Conservation (phyloP, 2,329 filamentous ascomycete species). For the Penicillium polonicum region DNA sequence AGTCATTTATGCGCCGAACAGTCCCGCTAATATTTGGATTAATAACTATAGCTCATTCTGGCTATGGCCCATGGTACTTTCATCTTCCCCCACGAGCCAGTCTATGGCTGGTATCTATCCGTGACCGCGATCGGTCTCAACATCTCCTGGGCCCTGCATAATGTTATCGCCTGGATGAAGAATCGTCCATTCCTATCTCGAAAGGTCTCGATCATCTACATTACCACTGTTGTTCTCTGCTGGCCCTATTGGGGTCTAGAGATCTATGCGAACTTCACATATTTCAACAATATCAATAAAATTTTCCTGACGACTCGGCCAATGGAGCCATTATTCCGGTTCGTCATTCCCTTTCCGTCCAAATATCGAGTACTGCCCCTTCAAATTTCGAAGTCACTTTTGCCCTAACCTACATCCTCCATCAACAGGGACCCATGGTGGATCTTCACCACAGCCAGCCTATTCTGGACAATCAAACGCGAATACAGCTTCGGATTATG, state of each 20-base stretch:
- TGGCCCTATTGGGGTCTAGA: constrained; percentile 66
- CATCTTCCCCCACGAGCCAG: constrained; percentile 56
- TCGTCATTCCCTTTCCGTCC: constrained; percentile 4
- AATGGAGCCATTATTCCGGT: constrained; percentile 60
- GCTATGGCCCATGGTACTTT: constrained; percentile 60
- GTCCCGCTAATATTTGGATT: not conserved
- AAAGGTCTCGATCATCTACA: constrained; percentile 55
- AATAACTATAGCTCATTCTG: constrained; percentile 49
- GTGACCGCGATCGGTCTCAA: constrained; percentile 61
- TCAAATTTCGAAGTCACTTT: not conserved
- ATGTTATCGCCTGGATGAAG: constrained; percentile 67
- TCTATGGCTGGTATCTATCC: constrained; percentile 64
- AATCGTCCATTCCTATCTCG: constrained; percentile 59
- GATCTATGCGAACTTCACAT: constrained; percentile 65
- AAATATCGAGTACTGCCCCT: too few relatives aligned
- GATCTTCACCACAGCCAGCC: constrained; percentile 60
- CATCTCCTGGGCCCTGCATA: constrained; percentile 63
- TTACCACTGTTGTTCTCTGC: constrained; percentile 57
- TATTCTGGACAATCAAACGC: constrained; percentile 63
- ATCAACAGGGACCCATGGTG: constrained; percentile 61
- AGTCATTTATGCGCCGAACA: not conserved
- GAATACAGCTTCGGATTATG: constrained; percentile 59
- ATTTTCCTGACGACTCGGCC: constrained; percentile 58
- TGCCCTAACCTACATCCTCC: not conserved
- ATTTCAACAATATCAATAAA: constrained; percentile 57